These are phyloP conservation scores for Rhododendron simsii DNA, from an alignment of 148 eudicot species.

Conservation along the genomic window DNA sequence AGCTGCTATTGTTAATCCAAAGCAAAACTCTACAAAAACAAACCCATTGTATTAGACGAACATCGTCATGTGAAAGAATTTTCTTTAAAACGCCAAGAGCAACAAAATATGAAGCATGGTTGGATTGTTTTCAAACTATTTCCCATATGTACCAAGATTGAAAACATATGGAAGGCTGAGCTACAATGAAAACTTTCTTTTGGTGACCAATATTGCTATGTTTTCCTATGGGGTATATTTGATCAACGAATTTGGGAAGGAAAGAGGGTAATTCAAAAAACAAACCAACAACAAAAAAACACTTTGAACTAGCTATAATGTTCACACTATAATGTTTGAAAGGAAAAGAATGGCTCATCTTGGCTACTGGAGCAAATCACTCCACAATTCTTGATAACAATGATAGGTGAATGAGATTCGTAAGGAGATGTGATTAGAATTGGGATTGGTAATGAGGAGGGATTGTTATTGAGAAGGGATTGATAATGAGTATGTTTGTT, in stretches of 20 bases:
- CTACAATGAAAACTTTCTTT: not conserved
- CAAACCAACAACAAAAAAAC: not conserved
- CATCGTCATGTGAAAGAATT: not conserved
- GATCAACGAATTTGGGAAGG: not conserved
- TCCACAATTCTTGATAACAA: not conserved
- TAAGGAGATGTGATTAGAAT: too few relatives aligned
- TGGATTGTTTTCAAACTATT: not conserved
- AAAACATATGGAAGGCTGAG: not conserved
- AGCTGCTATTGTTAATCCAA: slow-evolving; percentile 24
- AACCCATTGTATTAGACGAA: not conserved
- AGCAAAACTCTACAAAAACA: slow-evolving; percentile 20
- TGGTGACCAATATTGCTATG: not conserved
- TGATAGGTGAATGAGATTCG: too few relatives aligned
- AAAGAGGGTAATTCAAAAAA: not conserved
- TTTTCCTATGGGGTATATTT: not conserved
- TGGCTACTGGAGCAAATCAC: not conserved
- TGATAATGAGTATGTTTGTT: too few relatives aligned
- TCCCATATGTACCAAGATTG: not conserved
- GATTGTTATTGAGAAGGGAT: too few relatives aligned
- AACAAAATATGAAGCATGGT: not conserved
- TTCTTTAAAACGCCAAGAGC: not conserved
- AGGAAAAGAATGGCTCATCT: not conserved
- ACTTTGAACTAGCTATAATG: not conserved
- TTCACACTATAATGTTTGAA: not conserved
- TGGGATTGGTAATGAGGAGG: too few relatives aligned